These are phyloP conservation scores for Wickerhamomyces sydowiorum DNA, from an alignment of 805 yeast genomes.

Conservation along the genomic window DNA sequence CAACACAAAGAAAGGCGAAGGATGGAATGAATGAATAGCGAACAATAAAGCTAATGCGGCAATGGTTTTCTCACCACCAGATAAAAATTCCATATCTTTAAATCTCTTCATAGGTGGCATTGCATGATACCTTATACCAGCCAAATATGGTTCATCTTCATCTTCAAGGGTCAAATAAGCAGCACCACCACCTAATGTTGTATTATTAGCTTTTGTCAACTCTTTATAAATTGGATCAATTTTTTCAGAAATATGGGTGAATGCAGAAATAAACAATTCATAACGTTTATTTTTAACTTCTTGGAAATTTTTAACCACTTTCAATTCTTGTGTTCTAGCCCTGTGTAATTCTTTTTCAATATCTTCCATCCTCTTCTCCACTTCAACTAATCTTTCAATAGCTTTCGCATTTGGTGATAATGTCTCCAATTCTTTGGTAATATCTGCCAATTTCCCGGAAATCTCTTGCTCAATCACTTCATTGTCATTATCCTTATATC, in stretches of 20 bases:
- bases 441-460: conserved; percentile 31
- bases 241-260: conserved; percentile 63
- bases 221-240: conserved; percentile 83
- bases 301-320: conserved; percentile 49
- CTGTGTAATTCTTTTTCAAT: conserved; percentile 59
- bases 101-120: conserved; percentile 96
- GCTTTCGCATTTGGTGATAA: conserved; percentile 84
- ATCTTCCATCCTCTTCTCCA: conserved; percentile 50
- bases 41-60: conserved; percentile 92
- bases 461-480: conserved; percentile 27
- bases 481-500: conserved; percentile 32
- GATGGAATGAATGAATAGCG: conserved; percentile 85
- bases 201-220: conserved; percentile 56
- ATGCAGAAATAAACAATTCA: conserved; percentile 63
- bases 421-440: conserved; percentile 26
- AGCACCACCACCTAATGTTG: conserved; percentile 82
- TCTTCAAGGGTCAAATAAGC: conserved; percentile 85
- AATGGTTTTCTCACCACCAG: conserved; percentile 96
- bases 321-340: conserved; percentile 57
- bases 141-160: conserved; percentile 81
- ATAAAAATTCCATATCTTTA: conserved; percentile 83
- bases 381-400: conserved; percentile 64
- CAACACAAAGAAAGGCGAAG: conserved; percentile 91
- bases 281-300: conserved; percentile 55
- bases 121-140: conserved; percentile 85